phyloP scores from a whole-genome alignment of 2,329 filamentous ascomycete species.

The Aspergillus glaucus region DNA sequence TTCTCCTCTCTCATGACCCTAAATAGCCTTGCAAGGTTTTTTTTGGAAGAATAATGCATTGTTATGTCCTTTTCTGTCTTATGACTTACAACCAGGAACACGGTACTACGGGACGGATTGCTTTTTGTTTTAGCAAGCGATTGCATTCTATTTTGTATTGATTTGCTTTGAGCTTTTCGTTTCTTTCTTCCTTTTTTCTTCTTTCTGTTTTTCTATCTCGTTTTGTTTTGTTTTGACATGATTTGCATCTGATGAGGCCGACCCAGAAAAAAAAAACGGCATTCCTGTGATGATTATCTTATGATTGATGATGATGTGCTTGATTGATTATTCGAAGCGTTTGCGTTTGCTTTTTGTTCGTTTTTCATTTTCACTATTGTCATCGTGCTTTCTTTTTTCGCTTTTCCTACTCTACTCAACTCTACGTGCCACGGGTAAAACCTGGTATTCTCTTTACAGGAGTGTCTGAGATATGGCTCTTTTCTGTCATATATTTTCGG shows the following conservation, averaged over 20 bases:
- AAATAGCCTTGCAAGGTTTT: neutral
- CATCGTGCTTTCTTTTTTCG: too few relatives aligned
- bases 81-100: neutral
- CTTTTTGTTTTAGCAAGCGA: neutral
- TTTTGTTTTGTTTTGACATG: neutral
- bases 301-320: neutral
- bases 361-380: neutral
- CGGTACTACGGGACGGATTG: neutral
- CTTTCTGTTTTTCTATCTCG: neutral
- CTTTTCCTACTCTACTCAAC: too few relatives aligned
- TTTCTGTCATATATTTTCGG: neutral
- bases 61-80: neutral
- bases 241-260: neutral
- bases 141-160: neutral
- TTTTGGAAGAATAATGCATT: neutral
- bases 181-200: neutral
- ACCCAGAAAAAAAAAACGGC: neutral
- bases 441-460: neutral
- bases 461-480: neutral
- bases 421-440: neutral
- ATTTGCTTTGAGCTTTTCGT: too few relatives aligned
- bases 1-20: neutral
- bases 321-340: neutral
- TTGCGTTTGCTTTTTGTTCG: neutral
- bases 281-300: neutral